These are phyloP conservation scores for Aspergillus nidulans DNA, from an alignment of 495 filamentous ascomycete genomes.

Conservation along the genomic window DNA sequence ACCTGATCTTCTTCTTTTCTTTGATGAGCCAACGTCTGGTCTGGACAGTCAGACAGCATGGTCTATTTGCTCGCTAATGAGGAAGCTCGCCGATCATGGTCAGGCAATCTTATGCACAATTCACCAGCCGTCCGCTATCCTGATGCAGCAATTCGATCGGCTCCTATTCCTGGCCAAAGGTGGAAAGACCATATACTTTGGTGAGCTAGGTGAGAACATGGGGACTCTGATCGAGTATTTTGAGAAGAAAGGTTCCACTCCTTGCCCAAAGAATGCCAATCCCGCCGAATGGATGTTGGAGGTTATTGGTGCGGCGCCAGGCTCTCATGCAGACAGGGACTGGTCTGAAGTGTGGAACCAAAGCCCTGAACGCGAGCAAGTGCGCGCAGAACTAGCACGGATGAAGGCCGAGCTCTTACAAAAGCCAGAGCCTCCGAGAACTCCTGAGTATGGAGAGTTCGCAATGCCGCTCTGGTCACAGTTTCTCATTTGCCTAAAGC, in stretches of 20 bases:
- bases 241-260: conserved; percentile 63
- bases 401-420: conserved; percentile 52
- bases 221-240: conserved; percentile 69
- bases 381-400: conserved; percentile 61
- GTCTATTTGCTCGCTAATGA: conserved; percentile 73
- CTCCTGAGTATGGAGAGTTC: conserved; percentile 41
- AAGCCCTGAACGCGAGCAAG: conserved; percentile 59
- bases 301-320: conserved; percentile 82
- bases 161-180: conserved; percentile 77
- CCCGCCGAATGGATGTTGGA: conserved; percentile 95
- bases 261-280: conserved; percentile 68
- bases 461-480: conserved; percentile 49
- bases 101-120: conserved; percentile 91
- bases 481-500: conserved; percentile 40
- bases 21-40: conserved; percentile 86
- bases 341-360: conserved; percentile 76
- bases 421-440: conserved; percentile 35
- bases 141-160: conserved; percentile 89
- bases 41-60: conserved; percentile 82
- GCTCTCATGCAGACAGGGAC: conserved; percentile 65
- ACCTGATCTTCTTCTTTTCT: conserved; percentile 77
- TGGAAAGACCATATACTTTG: conserved; percentile 80
- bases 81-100: conserved; percentile 76
- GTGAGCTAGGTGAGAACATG: conserved; percentile 73
- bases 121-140: conserved; percentile 84